Evolutionary conservation across 495 filamentous ascomycete genomes (phyloP).

Genomic region (Chaetomidium leptoderma): DNA sequence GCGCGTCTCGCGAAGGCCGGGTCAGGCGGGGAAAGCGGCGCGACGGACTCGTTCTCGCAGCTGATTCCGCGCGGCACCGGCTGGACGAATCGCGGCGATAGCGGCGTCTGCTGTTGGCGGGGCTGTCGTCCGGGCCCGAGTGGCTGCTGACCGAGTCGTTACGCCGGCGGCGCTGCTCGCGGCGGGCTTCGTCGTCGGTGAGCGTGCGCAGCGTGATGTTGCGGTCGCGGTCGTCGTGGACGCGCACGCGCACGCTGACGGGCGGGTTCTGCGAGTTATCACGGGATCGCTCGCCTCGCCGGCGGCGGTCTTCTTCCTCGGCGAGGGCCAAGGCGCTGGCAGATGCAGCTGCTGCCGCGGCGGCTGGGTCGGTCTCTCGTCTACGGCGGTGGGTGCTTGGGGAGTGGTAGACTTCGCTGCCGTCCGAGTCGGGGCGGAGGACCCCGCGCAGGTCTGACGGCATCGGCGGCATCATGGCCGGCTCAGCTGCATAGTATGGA

Average conservation of each 20-base stretch:
- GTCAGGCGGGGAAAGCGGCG: conserved; percentile 45
- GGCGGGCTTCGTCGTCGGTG: conserved; percentile 72
- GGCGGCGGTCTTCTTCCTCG: conserved; percentile 37
- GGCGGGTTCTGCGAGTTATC: conserved; percentile 22
- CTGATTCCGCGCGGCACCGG: conserved; percentile 35
- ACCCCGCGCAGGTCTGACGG: conserved; percentile 53
- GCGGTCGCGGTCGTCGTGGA: conserved; percentile 68
- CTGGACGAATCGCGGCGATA: conserved; percentile 34
- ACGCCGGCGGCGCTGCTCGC: conserved; percentile 31
- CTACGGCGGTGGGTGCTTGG: conserved; percentile 42
- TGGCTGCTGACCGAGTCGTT: conserved; percentile 45
- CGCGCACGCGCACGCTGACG: conserved; percentile 62
- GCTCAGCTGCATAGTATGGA: conserved; percentile 35
- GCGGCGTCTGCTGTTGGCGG: conserved; percentile 20
- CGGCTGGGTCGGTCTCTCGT: conserved; percentile 45
- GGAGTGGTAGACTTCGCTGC: conserved; percentile 54
- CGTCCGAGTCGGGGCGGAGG: conserved; percentile 48
- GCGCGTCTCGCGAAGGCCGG: conserved; percentile 41
- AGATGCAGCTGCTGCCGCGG: conserved; percentile 47
- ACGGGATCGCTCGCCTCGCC: conserved; percentile 39
- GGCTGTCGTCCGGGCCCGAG: conserved; percentile 40
- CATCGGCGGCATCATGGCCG: conserved; percentile 46
- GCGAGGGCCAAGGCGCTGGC: conserved; percentile 37
- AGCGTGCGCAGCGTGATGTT: conserved; percentile 74
- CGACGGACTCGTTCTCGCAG: conserved; percentile 32